Base-by-base conservation (phyloP, 306 rosid genomes). In the Senna siamea region DNA sequence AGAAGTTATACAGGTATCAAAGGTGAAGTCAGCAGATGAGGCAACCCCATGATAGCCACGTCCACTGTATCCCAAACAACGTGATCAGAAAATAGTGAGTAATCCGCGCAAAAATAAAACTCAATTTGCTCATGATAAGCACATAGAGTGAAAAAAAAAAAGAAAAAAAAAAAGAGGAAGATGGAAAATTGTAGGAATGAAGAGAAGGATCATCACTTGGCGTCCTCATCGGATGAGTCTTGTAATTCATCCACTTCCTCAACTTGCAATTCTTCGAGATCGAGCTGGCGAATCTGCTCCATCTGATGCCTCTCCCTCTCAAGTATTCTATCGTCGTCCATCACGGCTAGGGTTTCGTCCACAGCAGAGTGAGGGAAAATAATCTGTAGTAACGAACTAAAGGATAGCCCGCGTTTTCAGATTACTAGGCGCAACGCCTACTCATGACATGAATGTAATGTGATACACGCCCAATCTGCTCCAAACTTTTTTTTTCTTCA, bases 251-350 rank as follows among this genome's bases (percentile, higher is more conserved):
- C 99, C 46, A 92, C 96, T 84, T 89, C 97, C 76, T 94, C 95
- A 22, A 87, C 86, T 53, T 81, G 90, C 78, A 94, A 85, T 41
- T 89, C 92, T 63, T 94, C 99, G 57, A 81, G 84, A 84, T 94
- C 99, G 75, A 94, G 99, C 82, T 86, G 84, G 72, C 82, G 89
- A 82, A 92, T 91, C 76, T 88, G 92, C 76, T 94, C 92, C 73
- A 94, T 91, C 92, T 94, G 98, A 51, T 41, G 78, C 85, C 91
- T 81, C 81, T 92, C 99, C 50, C 89, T 80, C 78, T 82, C 97
- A 10, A 88, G 59, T 9, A 88, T 23, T 76, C 87, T 77, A 11
- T 81, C 84, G 34, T 85, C 76, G 0, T 86, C 93, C 99, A 94
- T 94, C 46, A 19, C 43, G 4, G 13, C 66, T 41, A 28, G 14